Conservation (phyloP, 257 asterid species). For the Solanum paucissectum region DNA sequence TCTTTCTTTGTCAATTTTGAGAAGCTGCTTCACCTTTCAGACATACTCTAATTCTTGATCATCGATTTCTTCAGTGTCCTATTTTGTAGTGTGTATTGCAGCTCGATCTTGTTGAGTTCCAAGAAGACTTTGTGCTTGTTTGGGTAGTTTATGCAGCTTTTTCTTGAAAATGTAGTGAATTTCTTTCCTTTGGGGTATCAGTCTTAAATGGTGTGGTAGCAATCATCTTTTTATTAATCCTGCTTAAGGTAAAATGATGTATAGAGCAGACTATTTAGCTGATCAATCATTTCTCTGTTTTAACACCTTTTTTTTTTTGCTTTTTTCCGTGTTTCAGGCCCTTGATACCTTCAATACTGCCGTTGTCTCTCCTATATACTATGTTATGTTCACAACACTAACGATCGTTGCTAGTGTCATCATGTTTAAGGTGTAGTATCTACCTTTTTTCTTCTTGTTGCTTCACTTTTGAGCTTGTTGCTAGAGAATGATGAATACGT, state of each 20-base stretch:
- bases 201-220: not conserved
- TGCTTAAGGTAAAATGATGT: not conserved
- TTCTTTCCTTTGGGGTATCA: not conserved
- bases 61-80: not conserved
- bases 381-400: conserved; percentile 74
- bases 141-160: not conserved
- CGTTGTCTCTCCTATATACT: conserved; percentile 84
- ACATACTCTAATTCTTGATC: not conserved
- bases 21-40: not conserved
- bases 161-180: not conserved
- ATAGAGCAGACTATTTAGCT: not conserved
- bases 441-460: not conserved
- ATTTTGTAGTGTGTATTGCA: not conserved
- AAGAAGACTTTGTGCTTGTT: not conserved
- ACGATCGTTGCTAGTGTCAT: conserved; percentile 78
- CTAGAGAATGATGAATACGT: not conserved
- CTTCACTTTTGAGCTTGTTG: not conserved
- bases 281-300: not conserved
- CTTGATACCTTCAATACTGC: conserved; percentile 96
- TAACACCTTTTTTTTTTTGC: conserved; percentile 1
- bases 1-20: not conserved
- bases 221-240: not conserved
- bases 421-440: conserved; percentile 61
- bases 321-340: conserved; percentile 42
- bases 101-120: not conserved